Percentiles rank a stretch among this genome's conserved stretches.
Evolutionary conservation across 2,329 filamentous ascomycete species (phyloP).

Genomic region (Emergomyces orientalis): DNA sequence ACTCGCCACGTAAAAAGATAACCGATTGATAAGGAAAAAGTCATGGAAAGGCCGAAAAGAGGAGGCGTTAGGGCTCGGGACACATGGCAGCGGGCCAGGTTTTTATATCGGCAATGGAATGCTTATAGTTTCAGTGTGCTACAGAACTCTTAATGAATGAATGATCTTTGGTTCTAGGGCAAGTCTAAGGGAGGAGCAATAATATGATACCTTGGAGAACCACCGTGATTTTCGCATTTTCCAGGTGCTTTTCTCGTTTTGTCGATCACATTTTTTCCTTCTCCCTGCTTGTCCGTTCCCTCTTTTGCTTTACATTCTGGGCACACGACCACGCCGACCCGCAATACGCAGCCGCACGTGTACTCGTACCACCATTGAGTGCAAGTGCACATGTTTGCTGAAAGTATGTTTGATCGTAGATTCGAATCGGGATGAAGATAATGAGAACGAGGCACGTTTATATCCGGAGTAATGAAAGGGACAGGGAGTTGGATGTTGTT

Average conservation of each 20-base stretch:
- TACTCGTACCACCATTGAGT: constrained; percentile 2
- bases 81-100: neutral
- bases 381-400: constrained; percentile 1
- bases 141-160: neutral
- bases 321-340: neutral
- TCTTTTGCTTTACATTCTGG: neutral
- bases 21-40: neutral
- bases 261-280: neutral
- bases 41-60: neutral
- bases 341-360: neutral
- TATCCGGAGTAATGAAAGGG: neutral
- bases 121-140: neutral
- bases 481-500: neutral
- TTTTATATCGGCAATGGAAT: neutral
- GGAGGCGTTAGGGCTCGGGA: neutral
- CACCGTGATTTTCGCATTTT: constrained; percentile 1
- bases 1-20: neutral
- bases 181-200: too few species aligned
- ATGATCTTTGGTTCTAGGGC: neutral
- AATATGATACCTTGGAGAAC: neutral
- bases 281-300: neutral
- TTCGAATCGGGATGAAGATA: neutral
- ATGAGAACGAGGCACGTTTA: neutral
- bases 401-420: neutral
- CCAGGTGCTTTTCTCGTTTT: neutral